A percentile compares a stretch with the other conserved stretches of the same genome.
phyloP scores from a whole-genome alignment of 2,329 filamentous ascomycete species.

The Cadophora sp. region DNA sequence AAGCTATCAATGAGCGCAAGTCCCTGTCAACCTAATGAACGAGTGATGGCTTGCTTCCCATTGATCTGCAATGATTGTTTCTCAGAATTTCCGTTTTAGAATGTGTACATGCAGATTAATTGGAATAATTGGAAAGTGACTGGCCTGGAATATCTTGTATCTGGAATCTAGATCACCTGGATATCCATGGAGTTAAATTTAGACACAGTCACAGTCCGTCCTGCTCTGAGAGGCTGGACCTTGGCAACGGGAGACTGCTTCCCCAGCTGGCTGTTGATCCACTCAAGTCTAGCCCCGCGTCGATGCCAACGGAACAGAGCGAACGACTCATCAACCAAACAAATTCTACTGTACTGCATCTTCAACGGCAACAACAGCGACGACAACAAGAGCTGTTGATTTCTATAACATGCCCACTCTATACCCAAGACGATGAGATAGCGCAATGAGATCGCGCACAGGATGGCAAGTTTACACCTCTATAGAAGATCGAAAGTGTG shows the following conservation, averaged over 20 bases:
- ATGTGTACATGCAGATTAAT: too few species aligned
- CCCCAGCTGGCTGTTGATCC: not conserved
- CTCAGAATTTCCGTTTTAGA: too few species aligned
- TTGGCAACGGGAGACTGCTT: not conserved
- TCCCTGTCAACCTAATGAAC: too few species aligned
- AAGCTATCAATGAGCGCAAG: too few species aligned
- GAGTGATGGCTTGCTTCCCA: too few species aligned
- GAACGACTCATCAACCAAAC: not conserved
- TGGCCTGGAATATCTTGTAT: too few species aligned
- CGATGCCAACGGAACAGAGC: not conserved
- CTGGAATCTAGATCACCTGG: too few species aligned
- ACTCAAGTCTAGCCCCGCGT: conserved; percentile 6
- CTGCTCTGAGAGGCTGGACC: not conserved
- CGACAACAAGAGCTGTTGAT: not conserved
- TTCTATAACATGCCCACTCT: conserved; percentile 27
- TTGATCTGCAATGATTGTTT: too few species aligned
- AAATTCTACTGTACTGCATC: conserved; percentile 2
- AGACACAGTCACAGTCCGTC: not conserved
- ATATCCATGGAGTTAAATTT: not conserved
- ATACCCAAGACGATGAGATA: conserved; percentile 35
- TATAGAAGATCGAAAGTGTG: not conserved
- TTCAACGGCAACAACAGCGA: too few species aligned
- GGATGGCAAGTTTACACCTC: conserved; percentile 43
- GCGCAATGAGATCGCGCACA: conserved; percentile 47
- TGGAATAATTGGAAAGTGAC: too few species aligned